These are phyloP conservation scores for Fomes fomentarius DNA, from an alignment of 1,284 basidiomycete genomes.

Conservation along the genomic window DNA sequence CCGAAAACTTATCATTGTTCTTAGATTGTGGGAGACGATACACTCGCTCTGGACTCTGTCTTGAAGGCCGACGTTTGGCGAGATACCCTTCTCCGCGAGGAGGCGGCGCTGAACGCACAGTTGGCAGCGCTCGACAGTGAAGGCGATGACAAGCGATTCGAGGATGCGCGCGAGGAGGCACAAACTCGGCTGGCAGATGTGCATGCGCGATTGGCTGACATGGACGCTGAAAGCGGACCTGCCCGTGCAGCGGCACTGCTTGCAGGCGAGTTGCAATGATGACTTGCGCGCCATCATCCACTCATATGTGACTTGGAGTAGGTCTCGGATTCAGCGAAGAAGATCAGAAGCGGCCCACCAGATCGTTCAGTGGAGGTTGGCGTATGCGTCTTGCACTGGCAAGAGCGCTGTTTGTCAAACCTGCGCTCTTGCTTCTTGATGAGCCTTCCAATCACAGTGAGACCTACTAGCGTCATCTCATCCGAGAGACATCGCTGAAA, in stretches of 20 bases:
- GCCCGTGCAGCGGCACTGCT: constrained; percentile 89
- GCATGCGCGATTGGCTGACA: constrained; percentile 89
- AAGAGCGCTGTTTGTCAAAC: constrained; percentile 94
- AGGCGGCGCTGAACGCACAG: constrained; percentile 72
- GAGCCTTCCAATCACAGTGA: constrained; percentile 97
- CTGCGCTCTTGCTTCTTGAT: constrained; percentile 84
- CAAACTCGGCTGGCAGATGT: constrained; percentile 88
- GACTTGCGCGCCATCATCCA: not conserved
- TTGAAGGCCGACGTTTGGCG: constrained; percentile 97
- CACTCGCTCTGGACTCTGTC: constrained; percentile 90
- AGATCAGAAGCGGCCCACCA: constrained; percentile 85
- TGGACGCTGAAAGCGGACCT: constrained; percentile 98
- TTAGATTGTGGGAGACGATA: constrained; percentile 91
- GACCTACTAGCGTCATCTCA: not conserved
- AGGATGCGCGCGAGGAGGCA: constrained; percentile 87
- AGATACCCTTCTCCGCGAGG: constrained; percentile 86
- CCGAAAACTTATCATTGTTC: not conserved
- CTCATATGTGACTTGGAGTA: constrained; percentile 29
- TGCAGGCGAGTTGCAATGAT: constrained; percentile 58
- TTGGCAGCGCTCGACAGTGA: constrained; percentile 76
- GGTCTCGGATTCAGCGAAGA: constrained; percentile 89
- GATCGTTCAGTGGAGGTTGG: constrained; percentile 98
- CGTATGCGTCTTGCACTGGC: constrained; percentile 86
- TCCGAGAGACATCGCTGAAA: not conserved
- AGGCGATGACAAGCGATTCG: constrained; percentile 76